Evolutionary conservation across 768 basidiomycete species (phyloP).

Genomic region (Mycena latifolia): DNA sequence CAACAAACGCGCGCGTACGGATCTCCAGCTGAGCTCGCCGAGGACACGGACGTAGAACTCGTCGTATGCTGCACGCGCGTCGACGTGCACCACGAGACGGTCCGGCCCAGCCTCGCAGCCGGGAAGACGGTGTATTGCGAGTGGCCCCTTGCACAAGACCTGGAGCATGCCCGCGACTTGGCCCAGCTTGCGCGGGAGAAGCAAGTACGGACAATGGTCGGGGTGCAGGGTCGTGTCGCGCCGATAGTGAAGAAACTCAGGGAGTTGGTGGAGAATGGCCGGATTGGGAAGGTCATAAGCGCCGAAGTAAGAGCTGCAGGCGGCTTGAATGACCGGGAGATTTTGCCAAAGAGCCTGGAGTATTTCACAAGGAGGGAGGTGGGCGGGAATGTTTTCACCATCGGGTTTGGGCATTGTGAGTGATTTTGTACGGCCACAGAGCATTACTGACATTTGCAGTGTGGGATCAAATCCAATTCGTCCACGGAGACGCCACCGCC

Average conservation of each 20-base stretch:
- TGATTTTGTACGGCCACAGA: conserved; percentile 14
- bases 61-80: conserved; percentile 27
- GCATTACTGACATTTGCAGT: conserved; percentile 29
- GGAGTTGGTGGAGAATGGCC: conserved; percentile 30
- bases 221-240: conserved; percentile 37
- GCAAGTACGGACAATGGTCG: conserved; percentile 36
- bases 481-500: conserved; percentile 33
- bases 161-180: conserved; percentile 31
- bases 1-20: conserved; percentile 7
- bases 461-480: conserved; percentile 26
- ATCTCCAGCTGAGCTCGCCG: conserved; percentile 14
- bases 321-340: conserved; percentile 13
- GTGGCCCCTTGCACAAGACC: conserved; percentile 40
- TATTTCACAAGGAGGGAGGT: conserved; percentile 26
- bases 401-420: conserved; percentile 26
- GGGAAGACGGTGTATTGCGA: conserved; percentile 39
- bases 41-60: conserved; percentile 24
- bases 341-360: conserved; percentile 2
- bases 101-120: conserved; percentile 11
- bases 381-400: conserved; percentile 25
- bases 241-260: conserved; percentile 21
- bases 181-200: conserved; percentile 29
- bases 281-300: conserved; percentile 32
- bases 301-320: conserved; percentile 6
- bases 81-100: conserved; percentile 18